Evolutionary conservation across 768 basidiomycete species (phyloP).

Genomic region (Gyrodon lividus): DNA sequence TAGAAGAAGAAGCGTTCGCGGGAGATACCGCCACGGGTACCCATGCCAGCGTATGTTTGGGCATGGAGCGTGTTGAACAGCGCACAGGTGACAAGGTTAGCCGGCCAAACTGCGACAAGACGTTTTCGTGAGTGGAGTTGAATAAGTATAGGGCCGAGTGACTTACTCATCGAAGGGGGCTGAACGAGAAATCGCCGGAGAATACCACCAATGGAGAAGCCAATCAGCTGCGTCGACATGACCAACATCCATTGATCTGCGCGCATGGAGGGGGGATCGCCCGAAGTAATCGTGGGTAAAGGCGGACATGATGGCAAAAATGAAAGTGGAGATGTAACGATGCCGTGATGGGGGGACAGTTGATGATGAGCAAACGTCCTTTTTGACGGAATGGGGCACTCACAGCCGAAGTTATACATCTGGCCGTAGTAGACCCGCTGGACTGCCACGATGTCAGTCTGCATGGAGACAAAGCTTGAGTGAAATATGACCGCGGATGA

Average conservation of each 20-base stretch:
- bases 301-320: not conserved
- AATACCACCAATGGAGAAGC: slow-evolving; percentile 61
- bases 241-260: slow-evolving; percentile 60
- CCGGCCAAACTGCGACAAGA: slow-evolving; percentile 67
- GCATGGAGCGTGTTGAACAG: slow-evolving; percentile 76
- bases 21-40: slow-evolving; percentile 45
- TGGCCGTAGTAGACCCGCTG: slow-evolving; percentile 70
- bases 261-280: not conserved
- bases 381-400: slow-evolving; percentile 19
- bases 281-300: not conserved
- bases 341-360: not conserved
- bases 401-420: slow-evolving; percentile 49
- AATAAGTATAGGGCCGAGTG: not conserved
- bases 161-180: slow-evolving; percentile 63
- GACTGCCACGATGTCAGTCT: slow-evolving; percentile 72
- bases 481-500: not conserved
- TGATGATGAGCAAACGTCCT: not conserved
- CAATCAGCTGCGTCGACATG: slow-evolving; percentile 71
- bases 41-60: slow-evolving; percentile 43
- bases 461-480: not conserved
- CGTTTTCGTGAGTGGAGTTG: slow-evolving; percentile 7
- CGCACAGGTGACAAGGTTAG: slow-evolving; percentile 65
- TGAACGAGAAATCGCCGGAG: slow-evolving; percentile 60
- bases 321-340: no score
- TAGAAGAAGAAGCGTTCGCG: slow-evolving; percentile 53